Base-by-base conservation (phyloP, 768 basidiomycete genomes). In the Termitomyces heimii region DNA sequence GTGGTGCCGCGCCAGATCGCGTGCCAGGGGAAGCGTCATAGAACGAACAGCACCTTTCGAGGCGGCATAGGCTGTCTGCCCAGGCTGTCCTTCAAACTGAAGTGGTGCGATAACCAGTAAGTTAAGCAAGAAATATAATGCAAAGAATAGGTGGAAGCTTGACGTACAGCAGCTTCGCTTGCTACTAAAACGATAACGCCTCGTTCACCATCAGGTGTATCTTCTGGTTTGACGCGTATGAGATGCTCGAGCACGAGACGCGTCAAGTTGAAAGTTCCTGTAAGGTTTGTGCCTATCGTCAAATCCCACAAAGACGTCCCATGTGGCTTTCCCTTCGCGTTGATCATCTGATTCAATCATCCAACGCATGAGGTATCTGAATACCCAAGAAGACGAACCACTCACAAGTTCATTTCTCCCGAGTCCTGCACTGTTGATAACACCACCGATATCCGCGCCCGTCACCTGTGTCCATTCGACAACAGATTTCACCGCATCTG, bases 11-110 rank as follows among this genome's bases (percentile, higher is more conserved):
- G 78, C 72, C 3, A 86, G 73, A 62, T 86, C 84, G 34, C 83
- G 75, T 4, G 84, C 81, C 75, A 85, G 77, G 4, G 84, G 84
- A 4, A 85, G 73, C 1, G 82, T 79, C 78, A 86, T 79, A 2
- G 83, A 81, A 22, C 70, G 70, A 6, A 86, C 61, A 0, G 79
- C 84, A 24, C 83, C 84, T 67, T 86, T 85, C 1, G 76, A 73
- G 10, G 81, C 81, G 0, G 82, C 66, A 60, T 86, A 86, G 0
- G 82, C 83, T 0, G 75, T 73, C 62, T 84, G 84, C 2, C 82
- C 82, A 0, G 80, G 75, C 57, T 82, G 82, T 4, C 80, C 82
- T 66, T 83, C 77, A 55, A 74, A 84, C 82, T 84, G 22, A 43
- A 43, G 12, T 1, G 46, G 16, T 37, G 24, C 16, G 24, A 50